These are phyloP conservation scores for Pichia sp. DNA, from an alignment of 1,139 yeast species.

Conservation along the genomic window DNA sequence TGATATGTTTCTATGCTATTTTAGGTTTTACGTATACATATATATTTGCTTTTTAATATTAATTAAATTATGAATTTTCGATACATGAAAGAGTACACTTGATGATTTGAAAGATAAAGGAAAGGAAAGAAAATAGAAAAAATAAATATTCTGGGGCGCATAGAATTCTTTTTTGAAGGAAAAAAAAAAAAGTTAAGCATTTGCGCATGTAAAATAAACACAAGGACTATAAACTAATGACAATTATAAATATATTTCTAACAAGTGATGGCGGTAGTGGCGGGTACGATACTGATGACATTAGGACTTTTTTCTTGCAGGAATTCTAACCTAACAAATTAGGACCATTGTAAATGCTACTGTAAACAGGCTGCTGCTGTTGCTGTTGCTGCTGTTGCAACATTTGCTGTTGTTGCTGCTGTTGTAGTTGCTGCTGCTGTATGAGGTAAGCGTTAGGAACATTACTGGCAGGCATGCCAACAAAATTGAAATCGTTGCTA, in stretches of 20 bases:
- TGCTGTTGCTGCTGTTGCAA: conserved; percentile 9
- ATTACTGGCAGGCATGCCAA: conserved; percentile 9
- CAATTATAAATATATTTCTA: background rate
- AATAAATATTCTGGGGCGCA: too few relatives aligned
- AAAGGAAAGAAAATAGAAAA: too few relatives aligned
- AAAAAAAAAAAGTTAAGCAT: too few relatives aligned
- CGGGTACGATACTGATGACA: background rate
- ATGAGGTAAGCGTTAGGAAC: background rate
- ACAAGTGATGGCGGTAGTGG: background rate
- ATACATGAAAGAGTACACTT: too few relatives aligned
- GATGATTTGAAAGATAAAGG: too few relatives aligned
- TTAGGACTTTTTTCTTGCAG: background rate
- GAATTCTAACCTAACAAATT: conserved; percentile 15
- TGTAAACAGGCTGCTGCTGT: conserved; percentile 11
- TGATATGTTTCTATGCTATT: too few relatives aligned
- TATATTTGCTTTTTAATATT: too few relatives aligned
- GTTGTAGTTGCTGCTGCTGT: conserved; percentile 24
- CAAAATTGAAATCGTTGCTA: conserved; percentile 4
- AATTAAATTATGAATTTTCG: too few relatives aligned
- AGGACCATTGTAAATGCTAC: conserved; percentile 18
- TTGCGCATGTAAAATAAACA: too few relatives aligned
- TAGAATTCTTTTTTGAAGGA: too few relatives aligned
- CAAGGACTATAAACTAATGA: background rate
- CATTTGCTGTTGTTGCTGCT: conserved; percentile 8
- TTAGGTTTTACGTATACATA: too few relatives aligned